phyloP scores from a whole-genome alignment of 2,329 filamentous ascomycete genomes.

The Byssochlamys sp. region DNA sequence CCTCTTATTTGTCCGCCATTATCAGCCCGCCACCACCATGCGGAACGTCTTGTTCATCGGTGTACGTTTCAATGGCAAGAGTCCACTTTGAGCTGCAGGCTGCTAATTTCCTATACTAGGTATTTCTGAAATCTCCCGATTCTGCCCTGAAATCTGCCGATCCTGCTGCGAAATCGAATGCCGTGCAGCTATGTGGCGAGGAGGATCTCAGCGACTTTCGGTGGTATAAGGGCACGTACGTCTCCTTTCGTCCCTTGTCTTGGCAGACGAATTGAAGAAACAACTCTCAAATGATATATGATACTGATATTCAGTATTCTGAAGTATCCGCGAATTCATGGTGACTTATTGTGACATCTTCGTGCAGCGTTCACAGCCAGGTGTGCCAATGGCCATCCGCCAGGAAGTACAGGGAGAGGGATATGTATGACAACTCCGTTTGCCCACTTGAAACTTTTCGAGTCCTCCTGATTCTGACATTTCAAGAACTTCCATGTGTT shows the following conservation, averaged over 20 bases:
- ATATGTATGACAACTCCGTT: background rate
- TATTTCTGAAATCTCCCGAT: conserved; percentile 56
- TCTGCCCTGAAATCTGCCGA: no score
- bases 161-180: conserved; percentile 47
- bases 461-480: background rate
- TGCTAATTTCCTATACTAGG: conserved; percentile 38
- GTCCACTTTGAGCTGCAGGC: background rate
- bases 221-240: conserved; percentile 67
- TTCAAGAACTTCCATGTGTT: conserved; percentile 54
- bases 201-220: conserved; percentile 70
- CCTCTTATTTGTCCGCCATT: background rate
- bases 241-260: conserved; percentile 4
- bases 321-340: conserved; percentile 60
- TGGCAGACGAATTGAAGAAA: background rate
- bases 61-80: conserved; percentile 43
- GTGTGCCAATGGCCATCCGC: conserved; percentile 74
- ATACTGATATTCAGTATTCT: background rate
- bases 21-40: conserved; percentile 28
- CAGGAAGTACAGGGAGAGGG: conserved; percentile 27
- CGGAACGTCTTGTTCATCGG: conserved; percentile 88
- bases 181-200: conserved; percentile 66
- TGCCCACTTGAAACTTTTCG: background rate
- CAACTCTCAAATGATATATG: conserved; percentile 3
- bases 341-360: conserved; percentile 77
- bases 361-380: conserved; percentile 72